Evolutionary conservation across 768 basidiomycete species (phyloP), one percentile per base, ranked within the genome.

Genomic region (Chalciporus chontae): DNA sequence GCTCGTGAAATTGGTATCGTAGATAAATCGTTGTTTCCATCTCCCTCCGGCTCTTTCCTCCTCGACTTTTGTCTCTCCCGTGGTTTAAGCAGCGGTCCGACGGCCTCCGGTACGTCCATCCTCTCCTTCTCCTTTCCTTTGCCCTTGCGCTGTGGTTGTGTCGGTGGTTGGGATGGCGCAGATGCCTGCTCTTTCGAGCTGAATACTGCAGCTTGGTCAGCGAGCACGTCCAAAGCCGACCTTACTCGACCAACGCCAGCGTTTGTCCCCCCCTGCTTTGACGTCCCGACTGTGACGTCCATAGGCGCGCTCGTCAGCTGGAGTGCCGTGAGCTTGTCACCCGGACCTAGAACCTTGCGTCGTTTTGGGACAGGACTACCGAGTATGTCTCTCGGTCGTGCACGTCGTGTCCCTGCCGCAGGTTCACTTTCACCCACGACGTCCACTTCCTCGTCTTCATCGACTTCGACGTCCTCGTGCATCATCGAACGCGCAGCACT

Each of bases 181-280:
- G 34, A n/a, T 5, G 54, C 15, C 47, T 60, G 64, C 53, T 71
- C 61, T 59, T 71, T 53, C 56, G 73, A 62, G 63, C 71, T 66
- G 64, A 78, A 77, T 14, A 69, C 79, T 8, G 82, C 82, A 3
- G 87, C 84, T 61, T 87, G 84, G 55, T 87, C 85, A 1, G 86
- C 87, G 29, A 88, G 69, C 8, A 89, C 84, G 57, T 89, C 85
- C 58, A 89, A 68, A 7, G 82, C 86, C 52, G 79, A 79, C 52
- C 67, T 70, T 40, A 75, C 66, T 42, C 73, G 57, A 27, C 58
- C 61, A 23, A 14, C 42, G 42, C 47, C 49, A n/a, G 47, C 21
- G 31, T 40, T 51, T 18, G 38, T 32, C 4, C 11, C 34, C 17
- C 24, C 23, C 26, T 19, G 44, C 6, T 39, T 51, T 32, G 61